Base-by-base conservation (phyloP, 1,139 yeast genomes). In the Yamadazyma diospyri region DNA sequence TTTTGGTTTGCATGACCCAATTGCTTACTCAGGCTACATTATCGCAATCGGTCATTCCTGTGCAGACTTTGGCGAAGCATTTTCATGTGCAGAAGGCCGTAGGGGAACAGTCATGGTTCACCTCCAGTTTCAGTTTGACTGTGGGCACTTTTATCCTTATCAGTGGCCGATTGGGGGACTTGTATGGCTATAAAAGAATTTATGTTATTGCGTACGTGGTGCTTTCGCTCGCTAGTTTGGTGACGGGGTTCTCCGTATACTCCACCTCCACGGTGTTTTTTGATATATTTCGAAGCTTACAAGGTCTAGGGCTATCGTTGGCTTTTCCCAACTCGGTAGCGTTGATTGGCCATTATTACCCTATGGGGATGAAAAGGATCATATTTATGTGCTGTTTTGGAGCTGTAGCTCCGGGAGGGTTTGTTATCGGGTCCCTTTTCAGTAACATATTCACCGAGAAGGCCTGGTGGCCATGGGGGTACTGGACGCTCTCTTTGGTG, bases 161-260 rank as follows among this genome's bases (percentile, higher is more conserved):
- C 3, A 69, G 80, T 1, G 87, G 87, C 8, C 65, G 80, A 30
- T 47, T 78, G 15, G 86, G 86, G n/a, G 86, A 80, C 48, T 52
- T 76, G 42, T 67, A 62, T 45, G 87, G 86, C 4, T 76, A 77
- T 45, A 76, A 76, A 43, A 49, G 37, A 23, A 44, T 76, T 36
- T 71, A 65, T 44, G 34, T 76, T 1, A 35, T 62, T 5, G 82
- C 84, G 1, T 76, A 63, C 40, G 29, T 52, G 2, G 67, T 78
- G 71, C 57, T 64, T 23, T 59, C 70, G 0, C 27, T 78, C 1
- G 71, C 76, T 68, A 65, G 79, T 4, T 43, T 78, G 27, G 43
- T 76, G 3, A 57, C 68, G 4, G 86, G 86, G 0, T 55, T 78
- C 29, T 48, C 77, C 10, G 61, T 52, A 2, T 77, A 68, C 46